phyloP scores from a whole-genome alignment of 2,329 filamentous ascomycete species.

The Microdochium paspali region DNA sequence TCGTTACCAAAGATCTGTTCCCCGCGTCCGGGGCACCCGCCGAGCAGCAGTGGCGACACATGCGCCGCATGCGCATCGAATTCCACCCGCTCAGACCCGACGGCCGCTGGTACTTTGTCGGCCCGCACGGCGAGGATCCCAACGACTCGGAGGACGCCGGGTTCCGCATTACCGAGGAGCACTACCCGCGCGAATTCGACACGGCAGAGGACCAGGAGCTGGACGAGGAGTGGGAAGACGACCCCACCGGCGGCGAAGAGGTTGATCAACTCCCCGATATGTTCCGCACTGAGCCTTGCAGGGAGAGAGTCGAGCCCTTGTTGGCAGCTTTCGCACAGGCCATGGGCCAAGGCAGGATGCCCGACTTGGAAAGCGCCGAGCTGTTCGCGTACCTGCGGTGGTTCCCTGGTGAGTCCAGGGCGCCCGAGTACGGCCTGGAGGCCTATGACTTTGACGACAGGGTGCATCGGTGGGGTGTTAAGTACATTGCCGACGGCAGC shows the following conservation, averaged over 20 bases:
- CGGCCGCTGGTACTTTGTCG: conserved; percentile 14
- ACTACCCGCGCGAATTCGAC: conserved; percentile 9
- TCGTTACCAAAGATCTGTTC: conserved; percentile 10
- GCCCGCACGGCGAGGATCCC: conserved; percentile 11
- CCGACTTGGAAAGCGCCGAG: conserved; percentile 12
- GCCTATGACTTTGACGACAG: background rate
- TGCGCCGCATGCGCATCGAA: conserved; percentile 11
- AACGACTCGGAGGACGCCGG: conserved; percentile 6
- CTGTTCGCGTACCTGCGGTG: conserved; percentile 12
- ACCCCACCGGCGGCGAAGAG: conserved; percentile 4
- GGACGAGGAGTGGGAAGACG: conserved; percentile 4
- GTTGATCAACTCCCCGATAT: conserved; percentile 6
- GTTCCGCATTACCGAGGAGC: conserved; percentile 10
- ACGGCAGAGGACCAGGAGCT: conserved; percentile 6
- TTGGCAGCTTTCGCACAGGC: conserved; percentile 11
- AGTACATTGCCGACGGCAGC: conserved; percentile 6
- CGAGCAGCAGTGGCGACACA: conserved; percentile 10
- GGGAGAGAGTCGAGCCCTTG: conserved; percentile 11
- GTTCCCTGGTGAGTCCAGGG: conserved; percentile 9
- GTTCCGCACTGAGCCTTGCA: conserved; percentile 11
- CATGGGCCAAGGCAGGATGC: conserved; percentile 8
- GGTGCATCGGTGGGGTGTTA: conserved; percentile 11
- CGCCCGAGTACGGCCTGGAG: conserved; percentile 1
- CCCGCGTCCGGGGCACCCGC: conserved; percentile 1
- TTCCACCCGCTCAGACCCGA: conserved; percentile 10